Evolutionary conservation across 176 grass and related monocot genomes (phyloP).

Genomic region (Eleusine coracana): DNA sequence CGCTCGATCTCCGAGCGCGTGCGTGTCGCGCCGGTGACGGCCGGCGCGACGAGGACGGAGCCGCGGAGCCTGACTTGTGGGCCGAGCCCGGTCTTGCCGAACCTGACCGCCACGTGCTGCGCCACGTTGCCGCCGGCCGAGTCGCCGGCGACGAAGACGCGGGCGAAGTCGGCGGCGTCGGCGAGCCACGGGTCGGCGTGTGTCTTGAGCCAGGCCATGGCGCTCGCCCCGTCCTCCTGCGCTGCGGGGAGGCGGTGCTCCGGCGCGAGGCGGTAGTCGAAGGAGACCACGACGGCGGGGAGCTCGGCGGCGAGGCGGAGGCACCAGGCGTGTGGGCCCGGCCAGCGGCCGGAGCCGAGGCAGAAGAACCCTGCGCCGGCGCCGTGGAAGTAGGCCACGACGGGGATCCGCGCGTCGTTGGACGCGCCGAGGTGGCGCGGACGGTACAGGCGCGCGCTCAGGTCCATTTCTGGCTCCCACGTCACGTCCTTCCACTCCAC

Average conservation of each 20-base stretch:
- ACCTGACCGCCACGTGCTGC: slow-evolving; percentile 46
- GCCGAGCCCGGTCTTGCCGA: slow-evolving; percentile 4
- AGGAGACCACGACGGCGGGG: slow-evolving; percentile 49
- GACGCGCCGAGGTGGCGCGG: neutral
- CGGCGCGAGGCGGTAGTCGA: slow-evolving; percentile 74
- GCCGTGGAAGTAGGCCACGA: slow-evolving; percentile 60
- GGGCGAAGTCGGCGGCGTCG: slow-evolving; percentile 44
- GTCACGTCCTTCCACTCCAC: slow-evolving; percentile 55
- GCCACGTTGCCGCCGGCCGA: slow-evolving; percentile 60
- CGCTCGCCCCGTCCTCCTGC: slow-evolving; percentile 43
- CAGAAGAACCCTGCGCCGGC: slow-evolving; percentile 38
- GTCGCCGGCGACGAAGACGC: slow-evolving; percentile 56
- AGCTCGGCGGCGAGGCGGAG: slow-evolving; percentile 53
- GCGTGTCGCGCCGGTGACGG: slow-evolving; percentile 29
- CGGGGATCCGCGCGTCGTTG: slow-evolving; percentile 32
- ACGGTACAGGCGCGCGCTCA: slow-evolving; percentile 40
- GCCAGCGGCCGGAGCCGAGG: slow-evolving; percentile 49
- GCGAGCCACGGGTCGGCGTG: slow-evolving; percentile 54
- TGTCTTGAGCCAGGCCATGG: slow-evolving; percentile 41
- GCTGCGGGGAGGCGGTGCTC: slow-evolving; percentile 66
- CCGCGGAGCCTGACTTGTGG: slow-evolving; percentile 41
- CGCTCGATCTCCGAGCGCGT: slow-evolving; percentile 46
- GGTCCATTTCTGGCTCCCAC: neutral
- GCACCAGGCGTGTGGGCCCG: slow-evolving; percentile 38
- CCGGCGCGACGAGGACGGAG: slow-evolving; percentile 38